Evolutionary conservation across 345 rosid genomes (phyloP), one percentile per base, ranked within the genome.

Genomic region (Acer campestre): DNA sequence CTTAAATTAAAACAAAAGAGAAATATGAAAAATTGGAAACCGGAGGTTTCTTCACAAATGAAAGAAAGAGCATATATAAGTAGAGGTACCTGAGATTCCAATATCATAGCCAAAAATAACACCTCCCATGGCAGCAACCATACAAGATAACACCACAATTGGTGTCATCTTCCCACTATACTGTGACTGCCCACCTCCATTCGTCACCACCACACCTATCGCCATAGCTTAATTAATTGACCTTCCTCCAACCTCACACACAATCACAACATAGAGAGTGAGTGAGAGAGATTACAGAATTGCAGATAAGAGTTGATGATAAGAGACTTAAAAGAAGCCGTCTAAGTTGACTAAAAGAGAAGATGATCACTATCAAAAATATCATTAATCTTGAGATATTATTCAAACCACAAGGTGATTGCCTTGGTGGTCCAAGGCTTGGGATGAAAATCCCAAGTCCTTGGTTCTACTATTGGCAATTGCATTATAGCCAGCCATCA

Each of bases 121-220:
- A 38, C 98, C 98, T 75, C 98, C 98, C 89, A 86, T 92, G 85
- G 92, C 93, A 22, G 98, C 98, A 90, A 91, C 86, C 80, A 90
- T 83, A 79, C 97, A 92, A 9, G 97, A 94, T 7, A 92, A 80
- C 17, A 90, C 82, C 44, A 91, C 94, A 72, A 90, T 90, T 42
- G 27, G 61, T 18, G 96, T 94, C 67, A 91, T 81, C 85, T 77
- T 84, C 58, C 92, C 96, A 29, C 82, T 82, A 79, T 89, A 59
- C 62, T 59, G 25, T 22, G n/a, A 82, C 17, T 80, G 48, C 64
- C 67, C 83, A 1, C 23, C 81, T 63, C 65, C 86, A 56, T 63
- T 77, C 13, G 73, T 14, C 25, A 75, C 64, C 3, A 83, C 72
- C 13, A 84, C 65, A 44, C 84, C 91, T 55, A 10, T 81, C 44